Conservation (phyloP, 1,284 basidiomycete genomes). For the Vanrija pseudolonga region DNA sequence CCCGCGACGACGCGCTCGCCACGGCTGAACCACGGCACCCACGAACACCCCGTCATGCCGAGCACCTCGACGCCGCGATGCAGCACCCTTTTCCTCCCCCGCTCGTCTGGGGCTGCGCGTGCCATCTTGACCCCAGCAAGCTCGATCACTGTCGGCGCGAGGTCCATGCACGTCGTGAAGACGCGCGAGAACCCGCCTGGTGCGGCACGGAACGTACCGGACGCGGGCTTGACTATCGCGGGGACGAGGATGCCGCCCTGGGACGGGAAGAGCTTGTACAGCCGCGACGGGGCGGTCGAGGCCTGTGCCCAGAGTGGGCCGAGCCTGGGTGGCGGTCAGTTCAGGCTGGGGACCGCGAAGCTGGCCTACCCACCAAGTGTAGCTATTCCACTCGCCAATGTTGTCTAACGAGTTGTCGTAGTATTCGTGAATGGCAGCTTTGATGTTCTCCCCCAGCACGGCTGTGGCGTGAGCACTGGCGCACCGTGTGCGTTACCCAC, state of each 20-base stretch:
- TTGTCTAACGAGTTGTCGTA: conserved; percentile 21
- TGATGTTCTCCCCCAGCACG: conserved; percentile 16
- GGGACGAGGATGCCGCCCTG: conserved; percentile 11
- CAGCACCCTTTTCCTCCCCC: conserved; percentile 8
- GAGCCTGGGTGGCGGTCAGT: conserved; percentile 9
- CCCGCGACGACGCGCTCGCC: neutral
- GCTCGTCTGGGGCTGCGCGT: neutral
- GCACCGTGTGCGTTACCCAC: too few species aligned
- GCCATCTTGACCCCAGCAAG: conserved; percentile 26
- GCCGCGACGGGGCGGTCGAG: conserved; percentile 23
- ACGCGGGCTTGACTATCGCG: conserved; percentile 1
- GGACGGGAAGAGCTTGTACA: conserved; percentile 23
- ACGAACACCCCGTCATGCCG: neutral
- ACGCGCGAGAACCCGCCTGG: conserved; percentile 4
- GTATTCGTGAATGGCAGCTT: conserved; percentile 23
- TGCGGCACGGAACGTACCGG: conserved; percentile 5
- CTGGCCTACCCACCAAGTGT: conserved; percentile 19
- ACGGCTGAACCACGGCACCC: neutral
- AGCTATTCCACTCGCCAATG: conserved; percentile 21
- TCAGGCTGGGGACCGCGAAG: neutral
- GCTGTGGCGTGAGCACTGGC: conserved; percentile 3
- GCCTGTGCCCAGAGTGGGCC: conserved; percentile 35
- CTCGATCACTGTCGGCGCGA: conserved; percentile 40
- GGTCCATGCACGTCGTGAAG: conserved; percentile 43
- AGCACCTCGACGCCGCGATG: conserved; percentile 17